Evolutionary conservation across 768 basidiomycete species (phyloP).

Genomic region (Mycena latifolia): DNA sequence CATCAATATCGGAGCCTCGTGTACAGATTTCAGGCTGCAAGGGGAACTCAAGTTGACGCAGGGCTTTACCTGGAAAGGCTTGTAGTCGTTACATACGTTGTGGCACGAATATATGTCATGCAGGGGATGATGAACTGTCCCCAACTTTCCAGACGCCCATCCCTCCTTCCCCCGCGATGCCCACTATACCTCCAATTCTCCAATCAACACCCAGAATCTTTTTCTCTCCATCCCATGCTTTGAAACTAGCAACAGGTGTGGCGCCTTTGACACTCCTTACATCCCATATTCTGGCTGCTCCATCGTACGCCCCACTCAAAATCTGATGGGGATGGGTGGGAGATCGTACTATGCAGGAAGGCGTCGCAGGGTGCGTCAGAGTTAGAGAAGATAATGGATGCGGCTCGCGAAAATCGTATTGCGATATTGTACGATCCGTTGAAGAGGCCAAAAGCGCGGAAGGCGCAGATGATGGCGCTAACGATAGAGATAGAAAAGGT

Average conservation of each 20-base stretch:
- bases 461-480: constrained; percentile 45
- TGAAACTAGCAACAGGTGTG: constrained; percentile 66
- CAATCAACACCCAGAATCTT: constrained; percentile 75
- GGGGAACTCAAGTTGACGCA: constrained; percentile 49
- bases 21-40: constrained; percentile 46
- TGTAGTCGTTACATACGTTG: constrained; percentile 41
- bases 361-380: constrained; percentile 74
- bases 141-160: constrained; percentile 73
- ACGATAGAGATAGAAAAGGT: constrained; percentile 76
- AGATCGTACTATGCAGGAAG: constrained; percentile 66
- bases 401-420: constrained; percentile 75
- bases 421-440: constrained; percentile 78
- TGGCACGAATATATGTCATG: neutral
- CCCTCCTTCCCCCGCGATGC: constrained; percentile 74
- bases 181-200: constrained; percentile 62
- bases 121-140: constrained; percentile 35
- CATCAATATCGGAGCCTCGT: constrained; percentile 60
- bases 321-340: constrained; percentile 60
- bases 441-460: constrained; percentile 64
- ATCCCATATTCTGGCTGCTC: constrained; percentile 84
- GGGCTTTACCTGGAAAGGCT: constrained; percentile 64
- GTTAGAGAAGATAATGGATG: constrained; percentile 50
- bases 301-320: constrained; percentile 83
- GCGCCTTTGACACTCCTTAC: constrained; percentile 75
- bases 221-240: constrained; percentile 65